Conservation (phyloP, 352 stramenopile genomes). For the Globisporangium solare region DNA sequence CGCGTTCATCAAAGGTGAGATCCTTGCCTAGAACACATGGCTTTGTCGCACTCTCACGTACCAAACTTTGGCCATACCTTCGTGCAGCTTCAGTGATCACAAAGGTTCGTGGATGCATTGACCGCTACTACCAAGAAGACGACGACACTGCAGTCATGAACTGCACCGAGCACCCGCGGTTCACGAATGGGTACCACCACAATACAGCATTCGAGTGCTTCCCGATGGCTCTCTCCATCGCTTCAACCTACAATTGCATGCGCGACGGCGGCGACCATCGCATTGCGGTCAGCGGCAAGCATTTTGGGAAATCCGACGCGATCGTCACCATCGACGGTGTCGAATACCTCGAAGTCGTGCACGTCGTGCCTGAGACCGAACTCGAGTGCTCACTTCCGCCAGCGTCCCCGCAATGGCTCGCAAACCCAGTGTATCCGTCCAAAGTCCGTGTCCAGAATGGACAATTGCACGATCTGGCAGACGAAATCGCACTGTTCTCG, state of each 20-base stretch:
- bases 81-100: slow-evolving; percentile 51
- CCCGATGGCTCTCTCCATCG: slow-evolving; percentile 41
- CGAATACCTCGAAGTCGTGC: slow-evolving; percentile 61
- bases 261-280: slow-evolving; percentile 48
- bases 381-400: slow-evolving; percentile 78
- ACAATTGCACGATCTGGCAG: slow-evolving; percentile 46
- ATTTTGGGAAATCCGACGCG: slow-evolving; percentile 65
- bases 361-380: slow-evolving; percentile 49
- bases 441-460: slow-evolving; percentile 64
- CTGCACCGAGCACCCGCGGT: slow-evolving; percentile 32
- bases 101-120: slow-evolving; percentile 76
- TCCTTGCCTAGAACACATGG: neutral
- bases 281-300: slow-evolving; percentile 59
- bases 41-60: neutral
- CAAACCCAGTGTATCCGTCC: slow-evolving; percentile 36
- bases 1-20: slow-evolving; percentile 52
- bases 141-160: slow-evolving; percentile 26
- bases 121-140: slow-evolving; percentile 48
- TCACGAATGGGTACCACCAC: slow-evolving; percentile 46
- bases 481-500: slow-evolving; percentile 53
- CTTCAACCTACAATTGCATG: slow-evolving; percentile 74
- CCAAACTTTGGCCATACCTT: neutral
- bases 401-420: slow-evolving; percentile 20
- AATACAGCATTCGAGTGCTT: slow-evolving; percentile 34
- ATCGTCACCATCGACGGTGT: slow-evolving; percentile 67